Conservation (phyloP, 2,329 filamentous ascomycete genomes). For the Didymella segeticola region DNA sequence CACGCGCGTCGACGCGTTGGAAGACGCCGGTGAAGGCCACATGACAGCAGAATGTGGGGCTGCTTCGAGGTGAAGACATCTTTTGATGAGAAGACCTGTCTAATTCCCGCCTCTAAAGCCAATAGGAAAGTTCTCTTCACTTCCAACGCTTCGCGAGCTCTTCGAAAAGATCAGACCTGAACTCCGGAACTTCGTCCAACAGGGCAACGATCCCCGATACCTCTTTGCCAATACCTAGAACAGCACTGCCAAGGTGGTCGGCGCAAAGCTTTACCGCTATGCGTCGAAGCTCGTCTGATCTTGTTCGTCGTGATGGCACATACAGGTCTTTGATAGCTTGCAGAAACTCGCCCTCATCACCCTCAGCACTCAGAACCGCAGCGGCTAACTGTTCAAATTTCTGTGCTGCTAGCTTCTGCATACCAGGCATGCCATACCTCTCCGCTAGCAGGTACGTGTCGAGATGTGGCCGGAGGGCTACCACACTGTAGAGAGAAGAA, state of each 20-base stretch:
- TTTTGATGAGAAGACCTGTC: background rate
- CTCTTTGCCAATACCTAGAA: constrained; percentile 34
- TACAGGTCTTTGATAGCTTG: constrained; percentile 37
- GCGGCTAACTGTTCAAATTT: constrained; percentile 37
- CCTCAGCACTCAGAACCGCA: constrained; percentile 28
- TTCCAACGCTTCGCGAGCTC: constrained; percentile 38
- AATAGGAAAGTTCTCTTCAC: constrained; percentile 5
- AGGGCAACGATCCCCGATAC: constrained; percentile 36
- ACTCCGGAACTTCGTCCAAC: constrained; percentile 42
- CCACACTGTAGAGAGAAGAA: constrained; percentile 26
- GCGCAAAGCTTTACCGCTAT: constrained; percentile 37
- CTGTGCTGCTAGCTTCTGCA: constrained; percentile 33
- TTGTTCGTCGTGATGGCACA: constrained; percentile 28
- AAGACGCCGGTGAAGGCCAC: background rate
- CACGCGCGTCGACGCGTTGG: constrained; percentile 7
- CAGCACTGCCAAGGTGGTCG: constrained; percentile 38
- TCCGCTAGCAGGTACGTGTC: constrained; percentile 40
- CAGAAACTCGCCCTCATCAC: constrained; percentile 35
- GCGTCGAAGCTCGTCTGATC: constrained; percentile 29
- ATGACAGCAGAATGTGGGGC: background rate
- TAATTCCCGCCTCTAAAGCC: background rate
- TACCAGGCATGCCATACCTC: constrained; percentile 34
- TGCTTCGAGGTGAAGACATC: constrained; percentile 4
- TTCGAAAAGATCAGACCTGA: constrained; percentile 39
- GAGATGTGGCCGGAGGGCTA: constrained; percentile 35